Evolutionary conservation across 2,329 filamentous ascomycete genomes (phyloP).

Genomic region (Hypoxylon sp.): DNA sequence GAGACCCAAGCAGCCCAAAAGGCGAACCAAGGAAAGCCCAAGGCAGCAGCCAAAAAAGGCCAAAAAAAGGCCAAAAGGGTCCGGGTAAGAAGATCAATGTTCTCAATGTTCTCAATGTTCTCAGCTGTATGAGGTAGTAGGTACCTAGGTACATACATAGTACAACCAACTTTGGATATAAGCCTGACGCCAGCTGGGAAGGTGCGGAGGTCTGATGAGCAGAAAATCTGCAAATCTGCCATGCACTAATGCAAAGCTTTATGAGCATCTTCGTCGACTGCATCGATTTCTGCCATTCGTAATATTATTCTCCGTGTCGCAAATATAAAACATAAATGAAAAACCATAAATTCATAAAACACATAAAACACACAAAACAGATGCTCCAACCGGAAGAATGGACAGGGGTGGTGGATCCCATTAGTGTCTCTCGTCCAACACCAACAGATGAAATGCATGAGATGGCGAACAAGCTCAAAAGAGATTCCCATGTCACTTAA

Average conservation of each 20-base stretch:
- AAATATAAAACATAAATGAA: not conserved
- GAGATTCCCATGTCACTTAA: conserved; percentile 21
- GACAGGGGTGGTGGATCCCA: conserved; percentile 4
- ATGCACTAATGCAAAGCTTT: conserved; percentile 10
- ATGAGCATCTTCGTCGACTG: not conserved
- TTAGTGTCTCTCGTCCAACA: not conserved
- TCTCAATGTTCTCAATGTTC: too few species aligned
- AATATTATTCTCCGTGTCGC: not conserved
- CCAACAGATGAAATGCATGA: conserved; percentile 9
- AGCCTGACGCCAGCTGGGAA: conserved; percentile 7
- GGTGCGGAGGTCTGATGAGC: conserved; percentile 12
- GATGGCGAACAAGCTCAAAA: not conserved
- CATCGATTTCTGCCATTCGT: not conserved
- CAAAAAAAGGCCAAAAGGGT: conserved; percentile 6
- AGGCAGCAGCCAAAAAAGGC: too few species aligned
- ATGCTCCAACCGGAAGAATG: conserved; percentile 4
- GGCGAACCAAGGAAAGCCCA: not conserved
- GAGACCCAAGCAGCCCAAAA: not conserved
- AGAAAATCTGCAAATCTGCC: conserved; percentile 13
- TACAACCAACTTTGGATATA: conserved; percentile 26
- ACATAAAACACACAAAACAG: not conserved
- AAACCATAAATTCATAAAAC: not conserved
- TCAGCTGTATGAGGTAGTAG: too few species aligned
- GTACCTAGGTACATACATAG: conserved; percentile 2
- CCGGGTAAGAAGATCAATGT: too few species aligned